Conservation (phyloP, 1,139 yeast genomes). For the Hyphopichia buzzinii region DNA sequence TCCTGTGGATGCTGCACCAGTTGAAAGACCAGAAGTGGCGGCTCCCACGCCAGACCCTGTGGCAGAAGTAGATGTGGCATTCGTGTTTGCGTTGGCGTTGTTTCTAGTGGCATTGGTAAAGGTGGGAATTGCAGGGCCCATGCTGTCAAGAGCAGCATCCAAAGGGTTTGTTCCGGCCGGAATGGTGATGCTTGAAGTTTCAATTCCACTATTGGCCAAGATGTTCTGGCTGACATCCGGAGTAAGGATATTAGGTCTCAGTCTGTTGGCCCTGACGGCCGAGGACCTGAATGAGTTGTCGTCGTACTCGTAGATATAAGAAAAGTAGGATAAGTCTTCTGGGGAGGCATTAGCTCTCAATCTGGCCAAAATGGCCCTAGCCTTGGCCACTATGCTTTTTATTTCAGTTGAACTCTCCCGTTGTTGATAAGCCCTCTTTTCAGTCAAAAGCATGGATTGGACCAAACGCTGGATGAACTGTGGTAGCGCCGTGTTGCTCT, state of each 20-base stretch:
- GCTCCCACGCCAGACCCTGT: too few relatives aligned
- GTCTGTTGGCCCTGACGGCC: conserved; percentile 32
- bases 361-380: conserved; percentile 25
- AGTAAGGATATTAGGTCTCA: conserved; percentile 37
- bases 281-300: conserved; percentile 27
- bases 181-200: conserved; percentile 17
- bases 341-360: conserved; percentile 24
- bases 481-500: conserved; percentile 29
- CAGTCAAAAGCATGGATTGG: conserved; percentile 38
- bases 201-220: conserved; percentile 28
- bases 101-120: not conserved
- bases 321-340: conserved; percentile 28
- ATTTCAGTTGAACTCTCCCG: conserved; percentile 23
- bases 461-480: conserved; percentile 39
- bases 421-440: conserved; percentile 42
- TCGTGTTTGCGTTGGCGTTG: not conserved
- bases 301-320: conserved; percentile 25
- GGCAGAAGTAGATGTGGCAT: too few relatives aligned
- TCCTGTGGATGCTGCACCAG: conserved; percentile 2
- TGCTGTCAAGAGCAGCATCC: conserved; percentile 9
- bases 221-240: conserved; percentile 42
- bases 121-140: not conserved
- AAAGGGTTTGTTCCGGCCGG: conserved; percentile 13
- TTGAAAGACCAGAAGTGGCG: conserved; percentile 2
- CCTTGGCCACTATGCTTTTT: conserved; percentile 22